phyloP scores from a whole-genome alignment of 1,284 basidiomycete genomes.

The Fomitopsis palustris region DNA sequence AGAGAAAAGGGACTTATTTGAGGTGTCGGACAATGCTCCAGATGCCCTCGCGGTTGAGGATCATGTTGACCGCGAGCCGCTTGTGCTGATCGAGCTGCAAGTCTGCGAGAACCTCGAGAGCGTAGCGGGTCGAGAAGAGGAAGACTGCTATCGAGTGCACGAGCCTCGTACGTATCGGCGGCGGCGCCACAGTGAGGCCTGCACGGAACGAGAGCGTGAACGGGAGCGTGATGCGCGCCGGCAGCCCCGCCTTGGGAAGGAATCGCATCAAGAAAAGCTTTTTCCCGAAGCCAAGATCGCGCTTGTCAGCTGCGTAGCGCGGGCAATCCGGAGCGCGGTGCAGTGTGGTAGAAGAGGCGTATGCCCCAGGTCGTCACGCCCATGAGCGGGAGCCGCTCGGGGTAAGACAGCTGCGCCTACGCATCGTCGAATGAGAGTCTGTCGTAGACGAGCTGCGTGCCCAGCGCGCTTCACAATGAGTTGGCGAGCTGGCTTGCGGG shows the following conservation, averaged over 20 bases:
- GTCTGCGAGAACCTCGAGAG: not conserved
- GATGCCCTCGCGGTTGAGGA: not conserved
- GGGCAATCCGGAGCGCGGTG: not conserved
- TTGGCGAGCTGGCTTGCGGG: not conserved
- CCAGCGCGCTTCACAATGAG: not conserved
- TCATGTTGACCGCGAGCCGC: not conserved
- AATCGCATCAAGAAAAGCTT: not conserved
- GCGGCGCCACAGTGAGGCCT: not conserved
- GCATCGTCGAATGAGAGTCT: not conserved
- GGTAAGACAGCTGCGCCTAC: not conserved
- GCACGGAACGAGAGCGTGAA: not conserved
- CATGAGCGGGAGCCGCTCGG: not conserved
- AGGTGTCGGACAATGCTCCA: constrained; percentile 1
- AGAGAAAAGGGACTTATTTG: not conserved
- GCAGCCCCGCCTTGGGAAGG: not conserved
- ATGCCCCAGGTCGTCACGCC: not conserved
- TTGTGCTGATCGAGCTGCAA: not conserved
- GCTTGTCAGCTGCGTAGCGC: not conserved
- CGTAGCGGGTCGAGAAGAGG: not conserved
- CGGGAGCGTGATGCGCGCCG: not conserved
- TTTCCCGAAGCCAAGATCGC: not conserved
- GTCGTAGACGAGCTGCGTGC: not conserved
- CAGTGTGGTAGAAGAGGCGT: not conserved
- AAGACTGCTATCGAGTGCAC: not conserved
- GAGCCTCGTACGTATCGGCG: not conserved